Percentiles rank a stretch among this genome's conserved stretches.
Conservation (phyloP, 1,284 basidiomycete genomes). For the Paramarasmius palmivorus region DNA sequence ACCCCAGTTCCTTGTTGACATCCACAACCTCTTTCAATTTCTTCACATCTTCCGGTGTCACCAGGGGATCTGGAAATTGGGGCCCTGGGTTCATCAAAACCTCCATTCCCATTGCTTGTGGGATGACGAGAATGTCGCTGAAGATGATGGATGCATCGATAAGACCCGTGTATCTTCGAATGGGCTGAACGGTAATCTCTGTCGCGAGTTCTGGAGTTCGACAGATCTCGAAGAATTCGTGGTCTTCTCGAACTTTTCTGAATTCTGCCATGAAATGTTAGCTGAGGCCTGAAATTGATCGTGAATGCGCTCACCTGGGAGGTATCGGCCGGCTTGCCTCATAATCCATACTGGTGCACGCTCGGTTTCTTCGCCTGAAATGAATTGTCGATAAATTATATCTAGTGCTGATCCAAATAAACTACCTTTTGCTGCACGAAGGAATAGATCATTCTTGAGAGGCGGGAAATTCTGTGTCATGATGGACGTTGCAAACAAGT, state of each 20-base stretch:
- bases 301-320: conserved; percentile 66
- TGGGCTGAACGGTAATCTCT: conserved; percentile 90
- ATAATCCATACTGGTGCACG: conserved; percentile 98
- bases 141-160: conserved; percentile 97
- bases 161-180: conserved; percentile 80
- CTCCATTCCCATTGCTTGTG: conserved; percentile 93
- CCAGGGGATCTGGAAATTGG: conserved; percentile 81
- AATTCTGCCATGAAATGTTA: conserved; percentile 63
- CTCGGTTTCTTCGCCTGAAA: conserved; percentile 80
- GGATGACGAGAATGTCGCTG: conserved; percentile 94
- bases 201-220: conserved; percentile 84
- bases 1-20: conserved; percentile 81
- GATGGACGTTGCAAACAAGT: background rate
- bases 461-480: conserved; percentile 59
- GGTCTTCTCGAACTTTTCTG: conserved; percentile 75
- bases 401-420: conserved; percentile 8
- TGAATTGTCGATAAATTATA: background rate
- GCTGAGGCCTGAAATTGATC: conserved; percentile 3
- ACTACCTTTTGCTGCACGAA: conserved; percentile 84
- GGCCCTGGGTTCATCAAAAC: conserved; percentile 94
- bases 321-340: conserved; percentile 96
- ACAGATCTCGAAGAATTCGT: conserved; percentile 95
- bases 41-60: conserved; percentile 71
- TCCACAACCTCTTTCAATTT: conserved; percentile 66
- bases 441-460: conserved; percentile 86